Evolutionary conservation across 108 stramenopile genomes (phyloP).

Genomic region (Nitzschia sp.): DNA sequence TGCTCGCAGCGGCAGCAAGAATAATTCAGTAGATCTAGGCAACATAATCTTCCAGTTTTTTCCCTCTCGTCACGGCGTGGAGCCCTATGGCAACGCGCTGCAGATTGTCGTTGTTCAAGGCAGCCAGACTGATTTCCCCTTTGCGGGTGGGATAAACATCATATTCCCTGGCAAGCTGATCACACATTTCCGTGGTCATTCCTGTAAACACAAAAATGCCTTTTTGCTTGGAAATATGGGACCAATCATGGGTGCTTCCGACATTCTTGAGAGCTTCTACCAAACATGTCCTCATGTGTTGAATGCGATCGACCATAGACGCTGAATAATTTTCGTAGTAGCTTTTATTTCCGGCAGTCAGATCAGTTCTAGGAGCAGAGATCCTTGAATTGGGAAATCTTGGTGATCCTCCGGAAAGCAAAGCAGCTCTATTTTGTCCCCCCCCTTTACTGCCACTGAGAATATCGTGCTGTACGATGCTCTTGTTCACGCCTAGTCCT

Average conservation of each 20-base stretch:
- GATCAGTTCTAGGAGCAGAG: too few relatives aligned
- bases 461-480: too few relatives aligned
- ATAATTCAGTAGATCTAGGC: too few relatives aligned
- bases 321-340: too few relatives aligned
- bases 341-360: too few relatives aligned
- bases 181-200: conserved; percentile 91
- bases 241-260: conserved; percentile 90
- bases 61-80: conserved; percentile 89
- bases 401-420: too few relatives aligned
- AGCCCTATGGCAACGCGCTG: conserved; percentile 92
- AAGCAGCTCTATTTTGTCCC: too few relatives aligned
- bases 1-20: too few relatives aligned
- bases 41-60: too few relatives aligned
- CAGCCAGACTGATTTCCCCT: conserved; percentile 98
- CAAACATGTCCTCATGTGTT: conserved; percentile 79
- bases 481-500: too few relatives aligned
- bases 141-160: conserved; percentile 94
- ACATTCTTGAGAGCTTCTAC: conserved; percentile 74
- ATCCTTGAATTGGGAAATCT: too few relatives aligned
- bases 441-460: too few relatives aligned
- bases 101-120: conserved; percentile 92
- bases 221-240: conserved; percentile 95
- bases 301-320: conserved; percentile 96
- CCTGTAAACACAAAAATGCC: conserved; percentile 99
- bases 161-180: conserved; percentile 81